Evolutionary conservation across 2,329 filamentous ascomycete species (phyloP), one percentile per base, ranked within the genome.

Genomic region (Sporothrix luriei): DNA sequence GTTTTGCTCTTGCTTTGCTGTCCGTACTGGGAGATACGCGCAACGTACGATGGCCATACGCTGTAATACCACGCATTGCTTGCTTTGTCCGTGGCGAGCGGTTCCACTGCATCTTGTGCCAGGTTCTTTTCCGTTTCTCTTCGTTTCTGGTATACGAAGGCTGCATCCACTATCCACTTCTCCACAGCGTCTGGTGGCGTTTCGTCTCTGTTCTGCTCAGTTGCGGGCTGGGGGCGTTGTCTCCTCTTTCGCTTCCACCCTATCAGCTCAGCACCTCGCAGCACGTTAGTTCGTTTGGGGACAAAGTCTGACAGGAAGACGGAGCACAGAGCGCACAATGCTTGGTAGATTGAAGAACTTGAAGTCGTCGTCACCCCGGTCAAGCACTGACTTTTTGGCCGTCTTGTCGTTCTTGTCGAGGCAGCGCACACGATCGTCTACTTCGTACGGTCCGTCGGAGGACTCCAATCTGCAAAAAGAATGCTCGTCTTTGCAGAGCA

Each of bases 1-100:
- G 38, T 48, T 33, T 33, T 33, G 40, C 40, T 43, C 9, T 16
- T 43, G 40, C 46, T 61, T 62, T 19, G 55, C 21, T 26, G 57
- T 26, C 67, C 48, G 55, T 68, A 43, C 67, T 68, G 67, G 40
- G 49, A 62, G 67, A 68, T 68, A 68, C 67, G 51, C 65, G 51
- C 52, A 67, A 24, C 26, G 57, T 2, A 9, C 40, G 7, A 33
- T 6, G 6, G 29, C 6, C 4, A 4, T 33, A 33, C 29, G 3
- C 29, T 6, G 3, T 33, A 33, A 33, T 2, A 4, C 4, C 29
- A 33, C 29, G 6, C 3, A 33, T 33, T 33, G 29, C 29, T 6
- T 6, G 1, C 29, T 43, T 43, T 43, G 40, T 43, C 40, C 5
- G 54, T 55, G 52, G n/a, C n/a, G n/a, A n/a, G n/a, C n/a, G n/a